Percentiles rank a stretch among this genome's conserved stretches.
Evolutionary conservation across 257 asterid genomes (phyloP).

Genomic region (Cynanchum wilfordii): DNA sequence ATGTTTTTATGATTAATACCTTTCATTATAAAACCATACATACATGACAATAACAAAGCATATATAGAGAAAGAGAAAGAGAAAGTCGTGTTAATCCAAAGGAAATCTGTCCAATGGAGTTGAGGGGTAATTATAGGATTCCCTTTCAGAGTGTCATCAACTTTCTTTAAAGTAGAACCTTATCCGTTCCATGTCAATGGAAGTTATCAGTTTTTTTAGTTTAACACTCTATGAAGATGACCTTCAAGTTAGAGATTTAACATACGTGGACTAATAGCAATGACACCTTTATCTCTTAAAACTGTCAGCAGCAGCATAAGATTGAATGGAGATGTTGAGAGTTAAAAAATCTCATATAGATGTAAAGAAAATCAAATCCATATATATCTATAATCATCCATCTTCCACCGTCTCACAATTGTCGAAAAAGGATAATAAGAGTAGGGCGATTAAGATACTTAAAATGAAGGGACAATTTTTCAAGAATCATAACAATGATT

Average conservation of each 20-base stretch:
- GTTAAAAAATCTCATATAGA: not conserved
- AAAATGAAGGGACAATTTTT: not conserved
- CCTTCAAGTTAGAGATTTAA: constrained; percentile 1
- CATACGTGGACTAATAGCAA: constrained; percentile 1
- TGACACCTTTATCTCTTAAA: not conserved
- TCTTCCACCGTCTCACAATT: not conserved
- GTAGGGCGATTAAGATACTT: not conserved
- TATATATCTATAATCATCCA: not conserved
- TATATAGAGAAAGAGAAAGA: too few relatives aligned
- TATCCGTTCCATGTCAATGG: constrained; percentile 6
- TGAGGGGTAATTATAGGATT: not conserved
- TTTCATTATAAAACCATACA: not conserved
- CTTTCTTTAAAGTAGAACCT: not conserved
- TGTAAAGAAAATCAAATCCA: not conserved
- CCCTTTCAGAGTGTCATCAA: constrained; percentile 6
- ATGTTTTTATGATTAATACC: not conserved
- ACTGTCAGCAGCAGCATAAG: constrained; percentile 8
- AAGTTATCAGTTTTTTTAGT: not conserved
- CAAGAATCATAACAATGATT: too few relatives aligned
- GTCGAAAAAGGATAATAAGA: not conserved
- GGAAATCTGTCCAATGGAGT: constrained; percentile 7
- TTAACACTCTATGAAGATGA: not conserved
- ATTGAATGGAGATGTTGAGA: constrained; percentile 1
- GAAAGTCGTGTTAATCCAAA: not conserved
- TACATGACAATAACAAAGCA: not conserved